phyloP scores from a whole-genome alignment of 306 rosid species.

The cucumber (Cucumis sativus) region Cucumber_9930_V3 NC_026657.2:35335501-35336000 shows the following conservation, averaged over 20 bases:
- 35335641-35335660: not conserved
- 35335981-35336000: not conserved
- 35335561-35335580: not conserved
- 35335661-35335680: slow-evolving; percentile 54
- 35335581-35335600: not conserved
- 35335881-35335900: slow-evolving; percentile 35
- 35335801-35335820: slow-evolving; percentile 55
- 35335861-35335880: slow-evolving; percentile 22
- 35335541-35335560: not conserved
- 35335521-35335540: not conserved
- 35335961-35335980: slow-evolving; percentile 38
- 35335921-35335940: slow-evolving; percentile 17
- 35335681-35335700: slow-evolving; percentile 85
- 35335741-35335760: slow-evolving; percentile 79
- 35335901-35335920: slow-evolving; percentile 26
- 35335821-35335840: slow-evolving; percentile 79
- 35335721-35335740: slow-evolving; percentile 56
- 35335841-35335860: slow-evolving; percentile 56
- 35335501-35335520: not conserved
- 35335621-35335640: too few species aligned
- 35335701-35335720: slow-evolving; percentile 77
- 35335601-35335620: too few species aligned
- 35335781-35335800: slow-evolving; percentile 73
- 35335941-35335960: slow-evolving; percentile 24
- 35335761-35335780: slow-evolving; percentile 73